Conservation (phyloP, 768 basidiomycete genomes). For the Pleurotus platypus region DNA sequence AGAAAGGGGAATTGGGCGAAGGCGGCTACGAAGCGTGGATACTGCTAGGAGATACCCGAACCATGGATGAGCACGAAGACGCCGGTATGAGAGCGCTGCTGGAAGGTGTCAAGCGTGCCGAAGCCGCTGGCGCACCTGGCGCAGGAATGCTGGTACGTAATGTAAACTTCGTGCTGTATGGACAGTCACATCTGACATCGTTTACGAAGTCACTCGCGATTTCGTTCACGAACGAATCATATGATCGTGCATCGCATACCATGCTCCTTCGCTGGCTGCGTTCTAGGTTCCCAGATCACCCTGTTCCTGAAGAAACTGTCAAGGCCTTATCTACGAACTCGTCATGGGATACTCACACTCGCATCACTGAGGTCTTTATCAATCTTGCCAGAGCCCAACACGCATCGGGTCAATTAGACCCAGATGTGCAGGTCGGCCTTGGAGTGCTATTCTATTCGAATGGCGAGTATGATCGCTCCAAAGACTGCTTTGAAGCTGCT, state of each 20-base stretch:
- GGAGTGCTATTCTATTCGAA: constrained; percentile 92
- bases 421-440: constrained; percentile 90
- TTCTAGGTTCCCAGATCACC: constrained; percentile 57
- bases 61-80: constrained; percentile 87
- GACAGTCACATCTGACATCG: neutral
- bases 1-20: constrained; percentile 74
- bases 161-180: neutral
- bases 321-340: constrained; percentile 51
- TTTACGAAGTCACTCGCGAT: constrained; percentile 80
- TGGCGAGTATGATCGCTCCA: constrained; percentile 80
- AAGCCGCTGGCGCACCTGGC: constrained; percentile 58
- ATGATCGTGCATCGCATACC: constrained; percentile 80
- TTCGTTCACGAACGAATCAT: constrained; percentile 92
- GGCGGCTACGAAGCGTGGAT: constrained; percentile 91
- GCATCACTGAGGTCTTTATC: constrained; percentile 82
- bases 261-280: constrained; percentile 85
- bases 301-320: constrained; percentile 52
- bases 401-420: constrained; percentile 63
- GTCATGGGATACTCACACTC: constrained; percentile 79
- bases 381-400: constrained; percentile 82
- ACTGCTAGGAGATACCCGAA: constrained; percentile 82
- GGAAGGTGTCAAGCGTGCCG: constrained; percentile 67
- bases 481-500: constrained; percentile 93
- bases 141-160: constrained; percentile 70
- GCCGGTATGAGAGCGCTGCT: constrained; percentile 75